Evolutionary conservation across 129 eudicot species (phyloP).

Genomic region (Sambucus nigra): DNA sequence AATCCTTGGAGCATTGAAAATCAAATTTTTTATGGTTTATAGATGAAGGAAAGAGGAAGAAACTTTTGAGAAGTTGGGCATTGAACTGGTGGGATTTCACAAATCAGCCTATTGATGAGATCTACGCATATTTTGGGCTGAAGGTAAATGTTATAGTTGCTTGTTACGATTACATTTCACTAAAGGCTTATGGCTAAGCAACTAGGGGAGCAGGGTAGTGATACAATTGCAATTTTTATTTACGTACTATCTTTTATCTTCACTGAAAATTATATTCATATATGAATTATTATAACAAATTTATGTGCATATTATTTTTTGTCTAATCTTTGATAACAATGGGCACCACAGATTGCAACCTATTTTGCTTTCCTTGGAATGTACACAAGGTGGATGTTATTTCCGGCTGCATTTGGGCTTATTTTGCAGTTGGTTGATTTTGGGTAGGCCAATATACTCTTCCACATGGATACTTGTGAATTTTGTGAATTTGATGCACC

Average conservation of each 20-base stretch:
- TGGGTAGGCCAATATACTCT: conserved; percentile 43
- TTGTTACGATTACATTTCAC: too few relatives aligned
- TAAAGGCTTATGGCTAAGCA: too few relatives aligned
- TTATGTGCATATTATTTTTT: neutral
- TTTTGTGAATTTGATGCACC: neutral
- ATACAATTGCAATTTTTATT: neutral
- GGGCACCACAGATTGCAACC: conserved; percentile 51
- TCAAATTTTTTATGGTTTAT: conserved; percentile 10
- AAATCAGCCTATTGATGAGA: conserved; percentile 82
- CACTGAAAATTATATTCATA: neutral
- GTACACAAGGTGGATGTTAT: conserved; percentile 79
- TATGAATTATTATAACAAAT: neutral
- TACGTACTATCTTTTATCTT: neutral
- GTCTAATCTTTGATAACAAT: neutral
- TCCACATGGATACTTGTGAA: neutral
- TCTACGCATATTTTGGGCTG: conserved; percentile 69
- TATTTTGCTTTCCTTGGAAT: conserved; percentile 95
- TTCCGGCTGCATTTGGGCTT: conserved; percentile 77
- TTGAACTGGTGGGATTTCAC: conserved; percentile 74
- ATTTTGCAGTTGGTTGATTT: conserved; percentile 58
- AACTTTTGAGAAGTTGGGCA: conserved; percentile 81
- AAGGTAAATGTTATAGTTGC: conserved; percentile 44
- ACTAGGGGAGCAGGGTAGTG: too few relatives aligned
- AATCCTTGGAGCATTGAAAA: neutral
- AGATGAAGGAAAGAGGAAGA: conserved; percentile 75